Conservation (phyloP, 129 eudicot genomes). For the Flaveria trinervia region DNA sequence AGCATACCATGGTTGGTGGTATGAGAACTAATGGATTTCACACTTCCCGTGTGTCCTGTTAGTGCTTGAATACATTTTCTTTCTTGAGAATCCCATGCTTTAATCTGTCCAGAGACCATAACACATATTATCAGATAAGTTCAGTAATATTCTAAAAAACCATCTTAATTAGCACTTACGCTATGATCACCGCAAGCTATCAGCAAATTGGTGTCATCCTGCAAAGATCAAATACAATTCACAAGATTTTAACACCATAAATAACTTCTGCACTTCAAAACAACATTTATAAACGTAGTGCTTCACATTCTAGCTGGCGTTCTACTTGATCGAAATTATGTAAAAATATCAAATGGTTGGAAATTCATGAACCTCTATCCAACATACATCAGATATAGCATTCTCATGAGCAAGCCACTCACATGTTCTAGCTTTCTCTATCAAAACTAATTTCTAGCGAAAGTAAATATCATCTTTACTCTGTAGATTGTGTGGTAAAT, state of each 20-base stretch:
- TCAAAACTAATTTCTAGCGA: conserved; percentile 16
- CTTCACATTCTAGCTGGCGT: not conserved
- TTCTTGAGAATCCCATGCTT: conserved; percentile 76
- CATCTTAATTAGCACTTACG: conserved; percentile 43
- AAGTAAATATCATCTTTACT: not conserved
- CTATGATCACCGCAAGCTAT: conserved; percentile 95
- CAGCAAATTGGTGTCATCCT: conserved; percentile 70
- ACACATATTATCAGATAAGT: conserved; percentile 9
- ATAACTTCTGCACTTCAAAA: too few species aligned
- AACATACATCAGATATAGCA: conserved; percentile 78
- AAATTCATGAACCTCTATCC: conserved; percentile 67
- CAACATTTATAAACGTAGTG: too few species aligned
- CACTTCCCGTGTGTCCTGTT: conserved; percentile 86
- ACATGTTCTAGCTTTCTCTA: conserved; percentile 67
- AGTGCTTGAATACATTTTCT: conserved; percentile 51
- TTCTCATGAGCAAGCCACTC: conserved; percentile 91
- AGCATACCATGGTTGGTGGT: conserved; percentile 72
- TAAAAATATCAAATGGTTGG: not conserved
- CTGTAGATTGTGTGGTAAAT: not conserved
- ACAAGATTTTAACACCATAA: not conserved
- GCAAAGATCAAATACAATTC: conserved; percentile 28
- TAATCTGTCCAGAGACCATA: conserved; percentile 51
- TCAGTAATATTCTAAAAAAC: not conserved
- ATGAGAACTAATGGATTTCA: conserved; percentile 73
- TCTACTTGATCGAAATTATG: not conserved